Percentiles rank a stretch among this genome's conserved stretches.
Evolutionary conservation across 345 rosid species (phyloP).

Genomic region (Noccaea bulbosa): DNA sequence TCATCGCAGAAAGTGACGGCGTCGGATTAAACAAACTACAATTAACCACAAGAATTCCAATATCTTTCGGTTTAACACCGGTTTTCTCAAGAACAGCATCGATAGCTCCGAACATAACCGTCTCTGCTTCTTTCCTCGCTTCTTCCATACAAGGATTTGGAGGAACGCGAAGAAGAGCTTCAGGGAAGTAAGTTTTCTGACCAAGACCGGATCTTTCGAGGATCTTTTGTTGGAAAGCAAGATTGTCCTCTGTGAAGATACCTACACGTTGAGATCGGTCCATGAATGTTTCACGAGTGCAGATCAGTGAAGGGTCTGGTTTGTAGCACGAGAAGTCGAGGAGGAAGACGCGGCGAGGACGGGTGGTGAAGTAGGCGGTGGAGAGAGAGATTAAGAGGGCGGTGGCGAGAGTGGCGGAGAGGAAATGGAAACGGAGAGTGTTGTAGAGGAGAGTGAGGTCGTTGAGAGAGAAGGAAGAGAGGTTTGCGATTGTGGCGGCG

Average conservation of each 20-base stretch:
- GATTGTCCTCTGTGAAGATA: conserved; percentile 60
- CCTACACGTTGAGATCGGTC: conserved; percentile 53
- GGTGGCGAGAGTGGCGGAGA: conserved; percentile 54
- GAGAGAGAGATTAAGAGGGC: conserved; percentile 57
- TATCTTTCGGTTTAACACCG: conserved; percentile 51
- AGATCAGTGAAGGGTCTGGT: conserved; percentile 56
- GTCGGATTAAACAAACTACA: conserved; percentile 57
- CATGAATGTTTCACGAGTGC: conserved; percentile 68
- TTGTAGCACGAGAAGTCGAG: conserved; percentile 81
- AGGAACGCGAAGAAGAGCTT: conserved; percentile 58
- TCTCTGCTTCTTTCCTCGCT: conserved; percentile 55
- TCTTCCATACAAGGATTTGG: conserved; percentile 48
- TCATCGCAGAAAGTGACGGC: conserved; percentile 55
- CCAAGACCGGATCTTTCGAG: conserved; percentile 82
- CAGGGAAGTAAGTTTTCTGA: conserved; percentile 73
- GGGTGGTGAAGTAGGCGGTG: conserved; percentile 71
- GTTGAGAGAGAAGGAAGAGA: conserved; percentile 52
- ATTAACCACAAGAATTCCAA: conserved; percentile 57
- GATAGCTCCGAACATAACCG: conserved; percentile 55
- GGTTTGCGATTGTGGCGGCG: conserved; percentile 52
- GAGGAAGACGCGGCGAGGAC: conserved; percentile 72
- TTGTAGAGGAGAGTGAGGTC: conserved; percentile 58
- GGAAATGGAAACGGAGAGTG: conserved; percentile 60
- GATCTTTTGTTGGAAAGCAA: conserved; percentile 80
- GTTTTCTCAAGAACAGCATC: conserved; percentile 55